Evolutionary conservation across 2,329 filamentous ascomycete species (phyloP).

Genomic region (Sclerotinia spermophila): DNA sequence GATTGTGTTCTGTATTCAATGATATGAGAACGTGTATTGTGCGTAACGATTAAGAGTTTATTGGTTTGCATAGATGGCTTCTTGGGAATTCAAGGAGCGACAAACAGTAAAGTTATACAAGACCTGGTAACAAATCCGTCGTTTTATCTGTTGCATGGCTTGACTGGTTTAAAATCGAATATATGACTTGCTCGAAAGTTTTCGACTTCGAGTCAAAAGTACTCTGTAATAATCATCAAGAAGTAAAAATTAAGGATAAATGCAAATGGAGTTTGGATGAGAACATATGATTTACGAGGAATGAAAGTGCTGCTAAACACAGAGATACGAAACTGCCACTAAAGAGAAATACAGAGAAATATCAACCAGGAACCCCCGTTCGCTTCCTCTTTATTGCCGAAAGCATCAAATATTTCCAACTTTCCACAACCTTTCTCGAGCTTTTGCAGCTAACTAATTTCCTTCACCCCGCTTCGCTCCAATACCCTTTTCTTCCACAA

Average conservation of each 20-base stretch:
- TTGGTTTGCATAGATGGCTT: not conserved
- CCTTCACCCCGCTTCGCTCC: not conserved
- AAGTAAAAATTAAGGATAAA: not conserved
- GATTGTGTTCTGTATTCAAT: not conserved
- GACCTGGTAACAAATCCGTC: no score
- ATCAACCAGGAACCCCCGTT: not conserved
- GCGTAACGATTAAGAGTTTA: not conserved
- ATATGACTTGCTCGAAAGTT: not conserved
- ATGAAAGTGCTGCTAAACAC: not conserved
- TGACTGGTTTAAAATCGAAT: rapidly evolving
- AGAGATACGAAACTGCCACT: not conserved
- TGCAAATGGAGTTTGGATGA: not conserved
- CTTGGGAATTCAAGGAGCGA: no score
- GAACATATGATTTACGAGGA: not conserved
- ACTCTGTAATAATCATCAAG: not conserved
- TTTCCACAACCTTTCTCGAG: not conserved
- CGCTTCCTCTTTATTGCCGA: rapidly evolving
- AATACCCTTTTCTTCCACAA: not conserved
- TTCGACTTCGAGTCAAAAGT: not conserved
- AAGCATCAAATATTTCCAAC: not conserved
- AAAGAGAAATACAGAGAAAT: not conserved
- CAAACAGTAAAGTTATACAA: not conserved
- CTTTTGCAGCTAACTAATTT: not conserved
- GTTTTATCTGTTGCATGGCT: not conserved
- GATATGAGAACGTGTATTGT: not conserved